Evolutionary conservation across 805 yeast genomes (phyloP), one percentile per base, ranked within the genome.

Genomic region (Torulaspora microellipsoides): DNA sequence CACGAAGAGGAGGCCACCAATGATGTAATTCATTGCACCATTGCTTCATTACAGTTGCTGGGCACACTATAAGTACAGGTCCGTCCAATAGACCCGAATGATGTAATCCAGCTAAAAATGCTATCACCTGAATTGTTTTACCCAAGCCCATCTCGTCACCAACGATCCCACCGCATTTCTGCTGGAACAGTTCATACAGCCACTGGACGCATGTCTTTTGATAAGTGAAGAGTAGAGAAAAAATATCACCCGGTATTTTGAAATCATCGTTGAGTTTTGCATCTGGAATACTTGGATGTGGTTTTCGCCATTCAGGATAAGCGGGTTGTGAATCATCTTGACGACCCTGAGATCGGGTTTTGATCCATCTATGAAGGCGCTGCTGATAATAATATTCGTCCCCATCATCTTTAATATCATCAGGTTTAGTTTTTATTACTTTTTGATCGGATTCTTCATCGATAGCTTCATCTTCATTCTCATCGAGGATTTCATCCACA

Each of bases 111-210:
- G 98, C 97, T 8, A 93, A 58, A 62, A 91, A 93, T 1, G 97
- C 80, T 34, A 89, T 88, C 8, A 93, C 77, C 60, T 93, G 98
- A 39, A 93, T 84, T 0, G 99, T 93, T 59, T 93, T 93, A 2
- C 99, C 99, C 13, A 93, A 67, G 0, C 99, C 99, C 99, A 93
- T 93, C 63, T 93, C 99, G 65, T 93, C 99, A 20, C 98, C 97
- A 32, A 93, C 75, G 15, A 93, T 93, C 0, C 99, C 99, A 2
- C 99, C 99, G 2, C 90, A 83, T 38, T 78, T 80, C 62, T 93
- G 98, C 15, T 80, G 73, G 56, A 85, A 83, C n/a, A 93, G 69
- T 59, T 93, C 99, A 83, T 95, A 90, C 2, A 93, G 75, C 99
- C 99, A 91, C 56, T 93, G 96, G 1, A 93, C 97, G 49, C 98